Base-by-base conservation (phyloP, 169 alveolate genomes). In the Besnoitia besnoiti region DNA sequence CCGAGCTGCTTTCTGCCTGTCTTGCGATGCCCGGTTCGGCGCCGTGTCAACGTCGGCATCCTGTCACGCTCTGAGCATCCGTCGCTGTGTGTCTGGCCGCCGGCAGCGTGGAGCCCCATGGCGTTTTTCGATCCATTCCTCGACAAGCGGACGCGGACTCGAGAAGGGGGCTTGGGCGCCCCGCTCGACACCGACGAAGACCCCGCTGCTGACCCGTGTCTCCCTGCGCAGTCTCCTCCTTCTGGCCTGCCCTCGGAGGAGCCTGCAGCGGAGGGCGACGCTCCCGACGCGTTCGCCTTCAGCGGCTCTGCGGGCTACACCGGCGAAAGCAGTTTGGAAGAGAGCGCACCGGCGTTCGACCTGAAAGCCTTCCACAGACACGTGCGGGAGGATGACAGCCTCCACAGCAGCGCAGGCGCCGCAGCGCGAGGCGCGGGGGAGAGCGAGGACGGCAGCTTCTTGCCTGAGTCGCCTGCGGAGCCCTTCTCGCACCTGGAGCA, bases 311-410 rank as follows among this genome's bases (percentile, higher is more conserved):
- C 46, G 46, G 42, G 33, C 16, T 24, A 33, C 46, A 39, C 30
- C 24, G 46, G 84, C 40, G 46, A 73, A 33, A 73, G 84, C 19
- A 73, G 84, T 44, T n/a, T 33, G 49, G 84, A 73, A 73, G 49
- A 73, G 19, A 37, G 84, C 49, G 84, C 49, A 5, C 84, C 40
- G 19, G 24, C 46, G 40, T 73, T 73, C 44, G 84, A 73, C 27
- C 84, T 73, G 84, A 24, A 73, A 44, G 84, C 84, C 16, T 73
- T 73, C 27, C 84, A 73, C 46, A 39, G 42, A 10, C 84, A 73
- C 33, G 49, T 33, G 84, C 84, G 84, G 30, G 84, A 73, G 46
- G 49, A 27, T 8, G 84, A 39, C 49, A 73, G 84, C 27, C 33
- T 73, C 44, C 46, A 39, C 0, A 33, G 27, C 16, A 55, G 73